phyloP scores from a whole-genome alignment of 208 protist genomes.

The Endotrypanum monterogeii region DNA sequence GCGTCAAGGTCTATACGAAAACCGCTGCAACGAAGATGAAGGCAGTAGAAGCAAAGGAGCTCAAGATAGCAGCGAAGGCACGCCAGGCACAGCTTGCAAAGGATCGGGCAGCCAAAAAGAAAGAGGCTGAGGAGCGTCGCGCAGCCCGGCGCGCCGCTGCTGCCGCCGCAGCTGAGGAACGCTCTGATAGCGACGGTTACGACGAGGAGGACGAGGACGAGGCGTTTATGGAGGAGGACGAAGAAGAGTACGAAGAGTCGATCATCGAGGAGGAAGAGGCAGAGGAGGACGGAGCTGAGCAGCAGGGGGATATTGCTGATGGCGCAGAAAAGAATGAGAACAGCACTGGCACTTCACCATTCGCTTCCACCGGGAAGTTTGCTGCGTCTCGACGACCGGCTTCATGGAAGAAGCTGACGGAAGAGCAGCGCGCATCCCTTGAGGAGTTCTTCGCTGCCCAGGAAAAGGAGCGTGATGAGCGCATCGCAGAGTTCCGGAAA shows the following conservation, averaged over 20 bases:
- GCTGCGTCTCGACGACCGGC: constrained; percentile 24
- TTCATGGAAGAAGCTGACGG: constrained; percentile 40
- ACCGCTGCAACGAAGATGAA: constrained; percentile 42
- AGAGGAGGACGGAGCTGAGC: constrained; percentile 20
- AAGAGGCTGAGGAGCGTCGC: constrained; percentile 30
- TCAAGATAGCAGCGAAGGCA: constrained; percentile 43
- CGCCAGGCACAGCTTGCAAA: constrained; percentile 28
- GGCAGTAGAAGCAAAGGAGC: constrained; percentile 38
- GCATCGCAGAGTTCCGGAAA: constrained; percentile 33
- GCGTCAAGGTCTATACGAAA: constrained; percentile 36
- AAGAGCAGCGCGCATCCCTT: constrained; percentile 52
- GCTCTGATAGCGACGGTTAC: constrained; percentile 21
- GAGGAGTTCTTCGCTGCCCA: constrained; percentile 34
- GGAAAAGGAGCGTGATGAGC: constrained; percentile 56
- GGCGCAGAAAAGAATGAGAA: constrained; percentile 18
- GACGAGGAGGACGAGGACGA: constrained; percentile 45
- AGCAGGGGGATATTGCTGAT: constrained; percentile 17
- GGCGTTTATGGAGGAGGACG: constrained; percentile 29
- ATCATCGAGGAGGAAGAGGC: constrained; percentile 38
- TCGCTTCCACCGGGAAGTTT: not conserved
- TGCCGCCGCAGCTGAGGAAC: constrained; percentile 29
- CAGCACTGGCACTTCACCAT: not conserved
- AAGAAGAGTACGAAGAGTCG: constrained; percentile 34
- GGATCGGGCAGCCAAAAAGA: constrained; percentile 49
- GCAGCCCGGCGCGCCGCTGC: constrained; percentile 27